Conservation (phyloP, 129 eudicot genomes). For the Tagetes patula region DNA sequence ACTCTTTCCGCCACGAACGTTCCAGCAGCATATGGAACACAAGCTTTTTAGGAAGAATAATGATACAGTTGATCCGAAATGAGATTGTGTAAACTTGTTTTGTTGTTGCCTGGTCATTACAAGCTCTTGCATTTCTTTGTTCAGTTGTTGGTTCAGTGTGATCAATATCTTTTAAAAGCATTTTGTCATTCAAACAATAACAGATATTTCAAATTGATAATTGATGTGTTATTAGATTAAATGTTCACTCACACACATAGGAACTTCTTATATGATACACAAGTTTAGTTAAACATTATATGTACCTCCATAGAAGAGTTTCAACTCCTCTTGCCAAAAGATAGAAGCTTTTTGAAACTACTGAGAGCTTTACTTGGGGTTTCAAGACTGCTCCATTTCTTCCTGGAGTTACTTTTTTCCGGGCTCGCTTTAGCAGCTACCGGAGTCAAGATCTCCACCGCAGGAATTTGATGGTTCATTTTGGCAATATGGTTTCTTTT, state of each 20-base stretch:
- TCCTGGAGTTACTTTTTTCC: conserved; percentile 47
- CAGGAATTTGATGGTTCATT: conserved; percentile 37
- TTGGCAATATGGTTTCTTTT: conserved; percentile 29
- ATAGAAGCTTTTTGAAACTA: conserved; percentile 70
- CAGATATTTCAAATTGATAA: neutral
- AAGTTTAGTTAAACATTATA: neutral
- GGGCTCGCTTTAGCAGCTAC: conserved; percentile 36
- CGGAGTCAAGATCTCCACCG: conserved; percentile 40
- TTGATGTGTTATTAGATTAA: neutral
- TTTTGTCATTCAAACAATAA: neutral
- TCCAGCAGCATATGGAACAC: conserved; percentile 76
- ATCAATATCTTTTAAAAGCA: neutral
- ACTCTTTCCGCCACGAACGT: conserved; percentile 75
- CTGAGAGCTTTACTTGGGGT: conserved; percentile 50
- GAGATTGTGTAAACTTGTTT: conserved; percentile 7
- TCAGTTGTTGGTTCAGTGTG: neutral
- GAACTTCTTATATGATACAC: neutral
- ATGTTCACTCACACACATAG: neutral
- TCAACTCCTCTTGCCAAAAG: conserved; percentile 62
- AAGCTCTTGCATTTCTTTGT: neutral
- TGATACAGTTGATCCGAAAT: conserved; percentile 25
- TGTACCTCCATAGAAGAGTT: neutral
- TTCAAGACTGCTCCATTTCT: conserved; percentile 62
- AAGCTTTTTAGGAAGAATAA: conserved; percentile 67
- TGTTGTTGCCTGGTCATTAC: conserved; percentile 3